Evolutionary conservation across 1,284 basidiomycete species (phyloP).

Genomic region (Abortiporus biennis): DNA sequence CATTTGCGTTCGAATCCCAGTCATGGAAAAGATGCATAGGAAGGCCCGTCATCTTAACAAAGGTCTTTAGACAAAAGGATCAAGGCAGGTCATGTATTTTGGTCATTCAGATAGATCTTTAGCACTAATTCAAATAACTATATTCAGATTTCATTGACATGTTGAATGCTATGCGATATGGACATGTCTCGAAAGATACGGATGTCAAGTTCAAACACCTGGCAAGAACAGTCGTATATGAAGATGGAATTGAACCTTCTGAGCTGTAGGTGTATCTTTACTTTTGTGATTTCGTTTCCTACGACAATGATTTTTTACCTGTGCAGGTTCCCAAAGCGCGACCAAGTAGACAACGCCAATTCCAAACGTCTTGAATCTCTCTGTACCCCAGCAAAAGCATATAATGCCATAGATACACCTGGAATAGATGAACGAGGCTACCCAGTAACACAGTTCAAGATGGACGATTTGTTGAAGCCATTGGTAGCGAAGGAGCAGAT

Average conservation of each 20-base stretch:
- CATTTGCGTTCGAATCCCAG: conserved; percentile 64
- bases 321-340: conserved; percentile 51
- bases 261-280: conserved; percentile 52
- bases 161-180: conserved; percentile 69
- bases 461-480: too few relatives aligned
- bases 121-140: neutral
- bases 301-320: neutral
- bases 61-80: conserved; percentile 40
- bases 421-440: neutral
- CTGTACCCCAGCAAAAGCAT: neutral
- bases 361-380: conserved; percentile 32
- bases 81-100: conserved; percentile 53
- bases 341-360: conserved; percentile 60
- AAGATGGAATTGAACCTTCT: conserved; percentile 76
- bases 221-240: conserved; percentile 54
- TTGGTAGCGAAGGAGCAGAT: neutral
- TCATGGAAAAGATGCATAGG: conserved; percentile 49
- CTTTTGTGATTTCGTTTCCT: neutral
- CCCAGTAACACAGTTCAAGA: neutral
- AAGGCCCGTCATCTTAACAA: conserved; percentile 28
- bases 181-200: conserved; percentile 37
- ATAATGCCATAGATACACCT: neutral
- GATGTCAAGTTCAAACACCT: conserved; percentile 52
- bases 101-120: neutral
- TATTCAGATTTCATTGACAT: conserved; percentile 56